These are phyloP conservation scores for Trichoderma breve DNA, from an alignment of 2,329 filamentous ascomycete species.

Conservation along the genomic window DNA sequence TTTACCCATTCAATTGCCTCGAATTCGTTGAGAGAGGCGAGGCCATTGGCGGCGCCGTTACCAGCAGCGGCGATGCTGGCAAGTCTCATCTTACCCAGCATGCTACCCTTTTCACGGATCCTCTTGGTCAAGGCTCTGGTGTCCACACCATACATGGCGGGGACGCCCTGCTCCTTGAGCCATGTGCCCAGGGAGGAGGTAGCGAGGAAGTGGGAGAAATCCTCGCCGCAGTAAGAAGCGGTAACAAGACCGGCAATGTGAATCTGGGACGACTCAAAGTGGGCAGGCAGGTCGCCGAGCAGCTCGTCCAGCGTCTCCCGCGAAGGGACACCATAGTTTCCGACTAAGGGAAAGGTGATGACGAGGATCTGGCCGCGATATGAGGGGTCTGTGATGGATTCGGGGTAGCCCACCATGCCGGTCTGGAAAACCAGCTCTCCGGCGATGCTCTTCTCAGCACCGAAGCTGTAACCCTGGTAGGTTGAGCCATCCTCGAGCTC, in stretches of 20 bases:
- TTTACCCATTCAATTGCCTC: conserved; percentile 85
- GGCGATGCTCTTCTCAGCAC: conserved; percentile 88
- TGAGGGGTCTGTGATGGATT: conserved; percentile 84
- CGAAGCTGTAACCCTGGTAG: conserved; percentile 95
- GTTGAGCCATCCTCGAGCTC: conserved; percentile 90
- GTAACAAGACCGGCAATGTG: conserved; percentile 91
- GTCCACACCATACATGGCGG: conserved; percentile 93
- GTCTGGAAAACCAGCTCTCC: conserved; percentile 99
- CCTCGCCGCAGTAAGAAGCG: conserved; percentile 88
- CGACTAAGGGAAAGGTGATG: conserved; percentile 90
- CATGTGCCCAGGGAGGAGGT: conserved; percentile 86
- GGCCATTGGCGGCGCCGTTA: conserved; percentile 41
- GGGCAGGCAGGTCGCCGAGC: conserved; percentile 78
- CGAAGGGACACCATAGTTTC: conserved; percentile 96
- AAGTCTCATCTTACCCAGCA: conserved; percentile 86
- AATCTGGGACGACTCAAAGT: conserved; percentile 91
- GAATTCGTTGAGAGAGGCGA: conserved; percentile 51
- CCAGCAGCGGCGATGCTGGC: conserved; percentile 52
- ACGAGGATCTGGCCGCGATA: conserved; percentile 93
- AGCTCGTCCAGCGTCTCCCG: conserved; percentile 81
- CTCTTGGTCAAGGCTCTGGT: conserved; percentile 91
- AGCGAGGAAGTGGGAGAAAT: conserved; percentile 92
- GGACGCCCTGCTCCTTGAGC: conserved; percentile 93
- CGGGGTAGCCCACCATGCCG: conserved; percentile 98
- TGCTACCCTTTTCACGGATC: conserved; percentile 90